These are phyloP conservation scores for Rhodotorula graminis DNA, from an alignment of 768 basidiomycete species.

Conservation along the genomic window DNA sequence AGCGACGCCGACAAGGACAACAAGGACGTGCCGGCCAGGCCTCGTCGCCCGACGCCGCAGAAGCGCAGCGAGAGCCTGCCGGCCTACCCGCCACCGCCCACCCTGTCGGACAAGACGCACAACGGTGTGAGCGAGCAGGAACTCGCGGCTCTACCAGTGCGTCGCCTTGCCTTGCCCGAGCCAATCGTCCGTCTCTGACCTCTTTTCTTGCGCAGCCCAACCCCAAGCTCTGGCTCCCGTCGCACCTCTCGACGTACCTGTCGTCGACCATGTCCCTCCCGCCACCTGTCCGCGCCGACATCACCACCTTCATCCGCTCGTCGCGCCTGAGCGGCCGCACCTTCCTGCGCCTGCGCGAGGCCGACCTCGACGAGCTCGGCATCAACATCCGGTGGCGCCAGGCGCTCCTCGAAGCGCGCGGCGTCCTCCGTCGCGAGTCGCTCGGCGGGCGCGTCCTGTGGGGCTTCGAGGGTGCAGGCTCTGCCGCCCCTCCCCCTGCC, in stretches of 20 bases:
- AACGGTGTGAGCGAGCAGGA: neutral
- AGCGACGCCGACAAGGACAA: constrained; percentile 2
- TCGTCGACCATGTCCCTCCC: constrained; percentile 33
- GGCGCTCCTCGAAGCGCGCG: constrained; percentile 23
- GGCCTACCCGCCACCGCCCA: constrained; percentile 7
- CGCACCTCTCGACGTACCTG: constrained; percentile 40
- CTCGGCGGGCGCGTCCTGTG: constrained; percentile 28
- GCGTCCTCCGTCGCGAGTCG: constrained; percentile 23
- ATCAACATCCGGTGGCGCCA: constrained; percentile 37
- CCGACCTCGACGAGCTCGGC: constrained; percentile 39
- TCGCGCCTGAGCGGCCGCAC: constrained; percentile 35
- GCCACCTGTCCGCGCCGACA: constrained; percentile 34
- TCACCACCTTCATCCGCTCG: constrained; percentile 35
- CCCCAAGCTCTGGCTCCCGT: constrained; percentile 38
- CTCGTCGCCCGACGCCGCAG: constrained; percentile 1
- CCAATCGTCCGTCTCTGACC: neutral
- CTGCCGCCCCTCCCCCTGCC: neutral
- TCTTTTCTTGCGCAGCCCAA: constrained; percentile 13
- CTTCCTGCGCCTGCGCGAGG: constrained; percentile 37
- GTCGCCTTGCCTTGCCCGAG: too few species aligned
- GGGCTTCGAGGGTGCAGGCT: constrained; percentile 13
- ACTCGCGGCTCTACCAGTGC: constrained; percentile 21
- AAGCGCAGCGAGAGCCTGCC: constrained; percentile 34
- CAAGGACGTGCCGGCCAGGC: neutral
- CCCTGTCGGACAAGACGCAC: neutral